Evolutionary conservation across 495 filamentous ascomycete species (phyloP).

Genomic region (Astrocystis sublimbata): DNA sequence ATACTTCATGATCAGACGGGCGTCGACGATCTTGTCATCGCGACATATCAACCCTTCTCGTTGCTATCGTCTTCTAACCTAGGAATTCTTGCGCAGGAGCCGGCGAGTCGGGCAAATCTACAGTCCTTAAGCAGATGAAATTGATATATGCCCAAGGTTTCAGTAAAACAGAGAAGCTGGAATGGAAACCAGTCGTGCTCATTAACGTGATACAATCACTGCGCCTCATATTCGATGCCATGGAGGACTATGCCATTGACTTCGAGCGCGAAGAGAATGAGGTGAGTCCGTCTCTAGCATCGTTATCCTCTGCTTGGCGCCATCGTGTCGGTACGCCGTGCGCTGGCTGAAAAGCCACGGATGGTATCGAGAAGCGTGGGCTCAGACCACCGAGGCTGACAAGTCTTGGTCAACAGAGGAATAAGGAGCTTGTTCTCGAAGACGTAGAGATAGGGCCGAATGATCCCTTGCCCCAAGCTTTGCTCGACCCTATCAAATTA

Average conservation of each 20-base stretch:
- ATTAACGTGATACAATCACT: constrained; percentile 87
- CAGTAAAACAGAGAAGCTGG: constrained; percentile 83
- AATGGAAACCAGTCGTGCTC: constrained; percentile 93
- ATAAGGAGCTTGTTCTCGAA: constrained; percentile 53
- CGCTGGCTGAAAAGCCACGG: background rate
- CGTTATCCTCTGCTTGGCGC: background rate
- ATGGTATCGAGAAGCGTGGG: constrained; percentile 12
- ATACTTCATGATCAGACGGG: background rate
- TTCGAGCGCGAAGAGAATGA: constrained; percentile 77
- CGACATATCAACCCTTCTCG: constrained; percentile 23
- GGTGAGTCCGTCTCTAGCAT: constrained; percentile 52
- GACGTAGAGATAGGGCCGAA: constrained; percentile 77
- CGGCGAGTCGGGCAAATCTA: constrained; percentile 97
- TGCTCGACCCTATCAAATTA: constrained; percentile 73
- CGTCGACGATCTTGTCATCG: constrained; percentile 13
- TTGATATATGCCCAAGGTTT: constrained; percentile 95
- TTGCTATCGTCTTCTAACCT: constrained; percentile 29
- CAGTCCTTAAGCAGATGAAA: constrained; percentile 98
- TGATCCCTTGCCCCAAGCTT: constrained; percentile 69
- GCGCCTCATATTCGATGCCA: constrained; percentile 87
- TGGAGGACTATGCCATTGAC: constrained; percentile 79
- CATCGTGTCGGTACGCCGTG: background rate
- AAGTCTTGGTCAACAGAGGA: constrained; percentile 40
- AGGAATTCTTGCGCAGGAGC: constrained; percentile 62
- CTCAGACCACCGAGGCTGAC: constrained; percentile 28